A percentile compares a stretch with the other conserved stretches of the same genome.
Evolutionary conservation across 257 asterid species (phyloP).

Genomic region (Avicennia marina): DNA sequence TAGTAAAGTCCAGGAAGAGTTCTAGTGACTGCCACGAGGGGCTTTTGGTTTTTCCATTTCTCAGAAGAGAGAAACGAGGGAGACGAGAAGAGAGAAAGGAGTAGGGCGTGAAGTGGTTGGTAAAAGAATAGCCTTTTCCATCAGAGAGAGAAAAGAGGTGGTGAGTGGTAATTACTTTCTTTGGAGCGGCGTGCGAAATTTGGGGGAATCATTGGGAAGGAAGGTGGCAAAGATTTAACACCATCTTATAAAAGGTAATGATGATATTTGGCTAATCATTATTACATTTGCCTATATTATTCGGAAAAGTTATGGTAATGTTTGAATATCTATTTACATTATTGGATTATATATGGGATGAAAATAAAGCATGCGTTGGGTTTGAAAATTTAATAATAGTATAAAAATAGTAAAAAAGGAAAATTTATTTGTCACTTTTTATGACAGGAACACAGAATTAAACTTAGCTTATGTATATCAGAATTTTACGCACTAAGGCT

Average conservation of each 20-base stretch:
- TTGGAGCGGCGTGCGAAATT: conserved; percentile 11
- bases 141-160: not conserved
- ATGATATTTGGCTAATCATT: conserved; percentile 39
- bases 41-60: conserved; percentile 2
- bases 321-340: no score
- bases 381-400: no score
- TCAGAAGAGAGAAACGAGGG: conserved; percentile 5
- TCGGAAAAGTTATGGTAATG: no score
- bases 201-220: conserved; percentile 25
- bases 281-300: conserved; percentile 12
- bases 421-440: no score
- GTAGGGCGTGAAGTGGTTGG: conserved; percentile 2
- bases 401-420: no score
- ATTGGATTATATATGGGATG: no score
- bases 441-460: no score
- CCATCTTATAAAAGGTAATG: conserved; percentile 31
- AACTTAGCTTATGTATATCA: no score
- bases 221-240: conserved; percentile 20
- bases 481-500: no score
- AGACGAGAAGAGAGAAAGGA: not conserved
- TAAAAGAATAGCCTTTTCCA: conserved; percentile 7
- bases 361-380: no score
- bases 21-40: not conserved
- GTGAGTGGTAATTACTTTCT: not conserved
- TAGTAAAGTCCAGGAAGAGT: not conserved